These are phyloP conservation scores for Wickerhamiella alocasiicola DNA, from an alignment of 805 yeast genomes.

Conservation along the genomic window DNA sequence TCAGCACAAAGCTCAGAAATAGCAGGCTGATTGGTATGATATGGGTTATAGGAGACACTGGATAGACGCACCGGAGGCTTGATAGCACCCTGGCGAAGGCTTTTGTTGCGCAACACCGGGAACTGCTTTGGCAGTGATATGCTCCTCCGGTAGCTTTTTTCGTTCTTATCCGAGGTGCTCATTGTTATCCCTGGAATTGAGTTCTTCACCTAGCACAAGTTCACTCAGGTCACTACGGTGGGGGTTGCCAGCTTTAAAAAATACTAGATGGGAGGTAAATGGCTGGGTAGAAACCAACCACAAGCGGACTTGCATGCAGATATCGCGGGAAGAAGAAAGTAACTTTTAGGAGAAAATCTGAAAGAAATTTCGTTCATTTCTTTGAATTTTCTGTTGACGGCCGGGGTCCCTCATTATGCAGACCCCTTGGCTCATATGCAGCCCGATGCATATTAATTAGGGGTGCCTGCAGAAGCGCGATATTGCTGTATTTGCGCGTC, in stretches of 20 bases:
- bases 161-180: neutral
- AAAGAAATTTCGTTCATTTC: too few relatives aligned
- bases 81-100: conserved; percentile 4
- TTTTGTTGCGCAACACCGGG: neutral
- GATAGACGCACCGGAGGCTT: conserved; percentile 6
- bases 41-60: conserved; percentile 7
- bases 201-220: too few relatives aligned
- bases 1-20: conserved; percentile 14
- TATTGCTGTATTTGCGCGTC: too few relatives aligned
- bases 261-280: neutral
- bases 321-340: neutral
- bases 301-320: conserved; percentile 3
- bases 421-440: neutral
- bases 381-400: neutral
- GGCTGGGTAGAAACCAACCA: conserved; percentile 8
- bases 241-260: neutral
- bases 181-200: too few relatives aligned
- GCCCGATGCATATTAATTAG: conserved; percentile 6
- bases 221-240: too few relatives aligned
- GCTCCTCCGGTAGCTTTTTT: conserved; percentile 9
- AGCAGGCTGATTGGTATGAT: conserved; percentile 6
- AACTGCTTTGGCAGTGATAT: conserved; percentile 10
- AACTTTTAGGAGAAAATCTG: neutral
- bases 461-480: too few relatives aligned
- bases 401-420: neutral